Percentiles rank a stretch among this genome's conserved stretches.
Evolutionary conservation across 257 asterid genomes (phyloP).

Genomic region (Primulina tabacum): DNA sequence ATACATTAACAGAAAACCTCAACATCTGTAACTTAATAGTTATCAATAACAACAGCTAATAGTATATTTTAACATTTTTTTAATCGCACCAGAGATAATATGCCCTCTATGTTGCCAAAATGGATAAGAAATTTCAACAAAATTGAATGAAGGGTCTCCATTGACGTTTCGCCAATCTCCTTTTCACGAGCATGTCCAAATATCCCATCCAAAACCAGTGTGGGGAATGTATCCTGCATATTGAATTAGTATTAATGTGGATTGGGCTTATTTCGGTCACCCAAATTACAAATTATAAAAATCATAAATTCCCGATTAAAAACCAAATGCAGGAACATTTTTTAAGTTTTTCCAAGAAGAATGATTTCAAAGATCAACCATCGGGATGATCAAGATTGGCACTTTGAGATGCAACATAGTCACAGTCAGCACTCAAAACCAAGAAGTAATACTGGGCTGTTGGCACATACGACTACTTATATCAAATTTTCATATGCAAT

Average conservation of each 20-base stretch:
- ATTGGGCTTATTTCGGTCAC: slow-evolving; percentile 19
- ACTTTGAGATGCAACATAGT: slow-evolving; percentile 3
- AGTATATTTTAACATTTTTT: slow-evolving; percentile 19
- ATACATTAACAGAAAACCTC: slow-evolving; percentile 23
- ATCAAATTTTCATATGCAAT: too few species aligned
- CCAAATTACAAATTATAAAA: slow-evolving; percentile 19
- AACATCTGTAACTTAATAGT: slow-evolving; percentile 1
- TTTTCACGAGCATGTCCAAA: slow-evolving; percentile 41
- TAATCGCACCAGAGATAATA: slow-evolving; percentile 61
- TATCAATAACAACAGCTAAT: slow-evolving; percentile 19
- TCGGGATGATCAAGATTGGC: background rate
- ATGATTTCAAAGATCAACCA: background rate
- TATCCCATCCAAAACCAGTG: slow-evolving; percentile 56
- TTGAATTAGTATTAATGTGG: slow-evolving; percentile 19
- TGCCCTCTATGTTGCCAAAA: slow-evolving; percentile 46
- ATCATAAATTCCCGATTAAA: background rate
- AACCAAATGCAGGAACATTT: slow-evolving; percentile 3
- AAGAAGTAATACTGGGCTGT: background rate
- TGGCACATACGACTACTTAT: slow-evolving; percentile 4
- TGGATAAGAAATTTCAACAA: slow-evolving; percentile 57
- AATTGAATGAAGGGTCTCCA: slow-evolving; percentile 64
- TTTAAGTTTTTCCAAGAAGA: slow-evolving; percentile 10
- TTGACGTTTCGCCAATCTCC: slow-evolving; percentile 53
- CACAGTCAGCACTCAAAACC: slow-evolving; percentile 14
- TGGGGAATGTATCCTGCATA: slow-evolving; percentile 51